These are phyloP conservation scores for Ochetophila trinervis DNA, from an alignment of 306 rosid genomes.

Conservation along the genomic window DNA sequence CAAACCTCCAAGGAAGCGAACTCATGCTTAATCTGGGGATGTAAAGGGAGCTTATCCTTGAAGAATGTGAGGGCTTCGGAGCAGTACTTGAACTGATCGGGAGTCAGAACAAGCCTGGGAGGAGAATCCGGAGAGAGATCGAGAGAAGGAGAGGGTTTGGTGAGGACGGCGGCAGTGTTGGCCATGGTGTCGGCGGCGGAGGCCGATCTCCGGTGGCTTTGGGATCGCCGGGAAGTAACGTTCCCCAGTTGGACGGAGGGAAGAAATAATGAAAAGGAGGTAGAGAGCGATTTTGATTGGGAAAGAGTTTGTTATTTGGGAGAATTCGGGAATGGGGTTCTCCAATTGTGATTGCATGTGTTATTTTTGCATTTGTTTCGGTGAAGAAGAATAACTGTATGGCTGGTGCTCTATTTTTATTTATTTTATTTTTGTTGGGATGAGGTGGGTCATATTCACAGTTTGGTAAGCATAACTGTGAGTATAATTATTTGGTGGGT, in stretches of 20 bases:
- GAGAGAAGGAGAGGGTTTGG: constrained; percentile 16
- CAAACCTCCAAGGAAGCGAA: constrained; percentile 64
- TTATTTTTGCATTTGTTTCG: too few species aligned
- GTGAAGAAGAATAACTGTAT: too few species aligned
- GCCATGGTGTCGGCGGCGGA: constrained; percentile 25
- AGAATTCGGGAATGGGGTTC: too few species aligned
- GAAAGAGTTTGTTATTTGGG: not conserved
- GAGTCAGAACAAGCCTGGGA: constrained; percentile 35
- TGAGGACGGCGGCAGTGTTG: constrained; percentile 5
- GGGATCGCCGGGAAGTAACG: constrained; percentile 36
- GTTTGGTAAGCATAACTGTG: too few species aligned
- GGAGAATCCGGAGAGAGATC: constrained; percentile 62
- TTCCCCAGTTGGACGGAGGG: constrained; percentile 44
- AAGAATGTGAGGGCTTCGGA: constrained; percentile 53
- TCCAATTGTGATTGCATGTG: not conserved
- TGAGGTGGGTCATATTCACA: too few species aligned
- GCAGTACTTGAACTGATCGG: constrained; percentile 65
- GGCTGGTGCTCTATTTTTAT: too few species aligned
- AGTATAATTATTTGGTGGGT: too few species aligned
- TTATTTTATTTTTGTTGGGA: too few species aligned
- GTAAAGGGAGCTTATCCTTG: constrained; percentile 49
- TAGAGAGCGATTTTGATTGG: not conserved
- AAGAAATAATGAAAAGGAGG: too few species aligned
- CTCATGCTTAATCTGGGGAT: constrained; percentile 53
- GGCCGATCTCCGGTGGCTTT: constrained; percentile 29